These are phyloP conservation scores for Lagenidium sp. DNA, from an alignment of 352 stramenopile genomes.

Conservation along the genomic window DNA sequence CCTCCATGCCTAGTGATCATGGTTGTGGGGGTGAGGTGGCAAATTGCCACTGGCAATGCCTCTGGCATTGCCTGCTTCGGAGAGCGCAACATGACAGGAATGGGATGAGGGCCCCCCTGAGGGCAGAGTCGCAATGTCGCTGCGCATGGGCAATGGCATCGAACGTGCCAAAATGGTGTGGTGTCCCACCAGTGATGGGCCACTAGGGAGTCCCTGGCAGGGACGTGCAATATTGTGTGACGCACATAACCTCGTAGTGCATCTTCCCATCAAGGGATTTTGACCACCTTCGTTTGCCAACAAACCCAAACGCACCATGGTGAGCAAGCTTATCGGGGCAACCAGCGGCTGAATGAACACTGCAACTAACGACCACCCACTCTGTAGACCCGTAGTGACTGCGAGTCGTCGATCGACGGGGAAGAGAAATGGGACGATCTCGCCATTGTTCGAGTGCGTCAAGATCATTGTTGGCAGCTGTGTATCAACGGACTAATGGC, in stretches of 20 bases:
- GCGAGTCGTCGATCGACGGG: conserved; percentile 14
- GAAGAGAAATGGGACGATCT: conserved; percentile 79
- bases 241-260: not conserved
- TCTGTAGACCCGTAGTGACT: conserved; percentile 34
- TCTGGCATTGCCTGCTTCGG: no score
- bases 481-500: not conserved
- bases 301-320: not conserved
- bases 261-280: not conserved
- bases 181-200: no score
- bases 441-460: conserved; percentile 56
- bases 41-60: no score
- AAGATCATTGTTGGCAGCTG: not conserved
- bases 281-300: not conserved
- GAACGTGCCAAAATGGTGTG: no score
- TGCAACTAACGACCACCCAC: not conserved
- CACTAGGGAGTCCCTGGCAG: no score
- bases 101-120: no score
- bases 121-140: no score
- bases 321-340: not conserved
- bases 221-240: no score
- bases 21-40: no score
- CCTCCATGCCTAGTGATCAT: no score
- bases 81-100: no score
- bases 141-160: no score
- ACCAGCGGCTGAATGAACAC: not conserved